Evolutionary conservation across 495 filamentous ascomycete genomes (phyloP).

Genomic region (Aspergillus bertholletiae): DNA sequence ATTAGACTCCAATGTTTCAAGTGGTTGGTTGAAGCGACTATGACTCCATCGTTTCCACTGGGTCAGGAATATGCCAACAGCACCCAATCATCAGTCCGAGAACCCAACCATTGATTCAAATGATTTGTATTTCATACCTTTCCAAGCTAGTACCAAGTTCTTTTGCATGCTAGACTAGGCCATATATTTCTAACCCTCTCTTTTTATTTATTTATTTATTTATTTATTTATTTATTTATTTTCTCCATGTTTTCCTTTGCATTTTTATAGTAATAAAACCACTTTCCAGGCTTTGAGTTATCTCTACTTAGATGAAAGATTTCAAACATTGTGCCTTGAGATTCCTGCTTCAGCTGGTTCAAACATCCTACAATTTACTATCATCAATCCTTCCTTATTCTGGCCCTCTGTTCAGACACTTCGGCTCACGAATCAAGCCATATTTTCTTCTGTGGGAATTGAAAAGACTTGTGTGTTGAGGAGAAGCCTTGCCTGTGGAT

Average conservation of each 20-base stretch:
- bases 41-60: background rate
- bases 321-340: background rate
- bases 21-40: background rate
- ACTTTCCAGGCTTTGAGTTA: background rate
- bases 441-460: background rate
- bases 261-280: background rate
- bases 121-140: too few relatives aligned
- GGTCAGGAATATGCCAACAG: background rate
- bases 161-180: too few relatives aligned
- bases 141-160: background rate
- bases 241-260: background rate
- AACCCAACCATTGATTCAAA: background rate
- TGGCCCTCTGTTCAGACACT: background rate
- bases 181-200: too few relatives aligned
- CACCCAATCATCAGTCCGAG: too few relatives aligned
- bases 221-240: background rate
- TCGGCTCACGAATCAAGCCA: background rate
- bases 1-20: background rate
- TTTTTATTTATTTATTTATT: background rate
- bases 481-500: constrained; percentile 2
- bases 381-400: background rate
- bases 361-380: too few relatives aligned
- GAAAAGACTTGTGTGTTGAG: background rate
- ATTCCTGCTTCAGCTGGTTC: background rate
- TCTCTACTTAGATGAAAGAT: too few relatives aligned